A percentile compares a stretch with the other conserved stretches of the same genome.
These are phyloP conservation scores for Eutypa lata DNA, from an alignment of 2,329 filamentous ascomycete species.

Conservation along the genomic window DNA sequence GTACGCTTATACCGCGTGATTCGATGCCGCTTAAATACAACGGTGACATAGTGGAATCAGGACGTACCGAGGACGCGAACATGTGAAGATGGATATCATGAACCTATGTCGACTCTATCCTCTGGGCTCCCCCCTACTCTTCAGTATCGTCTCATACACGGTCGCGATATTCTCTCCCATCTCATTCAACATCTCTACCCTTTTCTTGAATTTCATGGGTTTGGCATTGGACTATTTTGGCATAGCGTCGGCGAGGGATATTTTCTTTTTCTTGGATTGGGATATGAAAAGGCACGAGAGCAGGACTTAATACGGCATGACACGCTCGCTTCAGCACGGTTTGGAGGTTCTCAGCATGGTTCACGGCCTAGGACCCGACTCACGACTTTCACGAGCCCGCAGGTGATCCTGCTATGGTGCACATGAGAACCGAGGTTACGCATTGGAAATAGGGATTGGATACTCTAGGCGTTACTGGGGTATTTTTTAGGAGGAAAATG, in stretches of 20 bases:
- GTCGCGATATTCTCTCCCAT: conserved; percentile 5
- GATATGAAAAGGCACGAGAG: neutral
- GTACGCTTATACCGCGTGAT: conserved; percentile 8
- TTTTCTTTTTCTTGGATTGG: neutral
- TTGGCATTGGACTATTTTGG: neutral
- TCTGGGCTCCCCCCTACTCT: conserved; percentile 4
- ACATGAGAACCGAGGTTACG: conserved; percentile 5
- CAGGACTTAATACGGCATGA: neutral
- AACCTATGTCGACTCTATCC: conserved; percentile 6
- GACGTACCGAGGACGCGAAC: conserved; percentile 23
- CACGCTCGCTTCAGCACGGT: neutral
- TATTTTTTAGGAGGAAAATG: conserved; percentile 7
- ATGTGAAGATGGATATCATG: conserved; percentile 11
- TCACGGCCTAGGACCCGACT: neutral
- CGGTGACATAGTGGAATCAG: conserved; percentile 18
- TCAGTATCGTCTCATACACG: conserved; percentile 6
- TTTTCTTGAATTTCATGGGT: neutral
- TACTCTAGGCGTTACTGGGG: conserved; percentile 19
- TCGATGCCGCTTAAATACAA: conserved; percentile 10
- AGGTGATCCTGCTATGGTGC: neutral
- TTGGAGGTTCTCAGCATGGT: neutral
- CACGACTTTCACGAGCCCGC: neutral
- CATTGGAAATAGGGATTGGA: conserved; percentile 11
- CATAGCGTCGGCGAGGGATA: conserved; percentile 4
- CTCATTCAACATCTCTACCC: neutral